Evolutionary conservation across 1,284 basidiomycete species (phyloP).

Genomic region (Rhodofomes roseus): DNA sequence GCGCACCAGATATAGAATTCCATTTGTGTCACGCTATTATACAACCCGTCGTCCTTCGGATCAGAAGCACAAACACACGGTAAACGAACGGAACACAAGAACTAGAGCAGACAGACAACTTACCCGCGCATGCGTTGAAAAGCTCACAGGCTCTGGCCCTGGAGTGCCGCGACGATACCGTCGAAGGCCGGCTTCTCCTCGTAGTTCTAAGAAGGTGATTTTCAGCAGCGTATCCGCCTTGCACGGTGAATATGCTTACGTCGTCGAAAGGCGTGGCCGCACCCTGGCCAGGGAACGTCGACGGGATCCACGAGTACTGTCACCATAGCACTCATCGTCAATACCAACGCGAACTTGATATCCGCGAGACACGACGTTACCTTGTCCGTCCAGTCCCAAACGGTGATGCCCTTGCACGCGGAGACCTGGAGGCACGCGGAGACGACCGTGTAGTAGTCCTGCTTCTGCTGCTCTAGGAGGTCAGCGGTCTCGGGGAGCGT

Average conservation of each 20-base stretch:
- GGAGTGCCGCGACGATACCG: slow-evolving; percentile 18
- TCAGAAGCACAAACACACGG: not conserved
- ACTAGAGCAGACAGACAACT: not conserved
- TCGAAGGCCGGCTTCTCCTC: slow-evolving; percentile 20
- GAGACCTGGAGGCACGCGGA: slow-evolving; percentile 39
- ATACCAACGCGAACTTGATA: not conserved
- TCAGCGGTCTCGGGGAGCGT: slow-evolving; percentile 44
- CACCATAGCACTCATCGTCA: not conserved
- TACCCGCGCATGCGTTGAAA: not conserved
- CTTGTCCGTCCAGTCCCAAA: slow-evolving; percentile 50
- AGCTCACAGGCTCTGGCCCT: not conserved
- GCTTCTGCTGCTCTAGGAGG: slow-evolving; percentile 44
- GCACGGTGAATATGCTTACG: slow-evolving; percentile 16
- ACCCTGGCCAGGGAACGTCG: slow-evolving; percentile 32
- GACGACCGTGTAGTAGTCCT: slow-evolving; percentile 44
- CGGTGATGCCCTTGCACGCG: slow-evolving; percentile 43
- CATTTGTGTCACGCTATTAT: not conserved
- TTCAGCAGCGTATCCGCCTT: not conserved
- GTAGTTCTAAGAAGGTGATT: slow-evolving; percentile 8
- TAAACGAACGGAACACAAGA: not conserved
- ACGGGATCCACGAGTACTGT: slow-evolving; percentile 34
- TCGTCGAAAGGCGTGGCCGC: slow-evolving; percentile 33
- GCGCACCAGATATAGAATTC: too few species aligned
- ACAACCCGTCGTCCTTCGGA: not conserved
- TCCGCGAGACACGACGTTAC: not conserved